Evolutionary conservation across 345 rosid species (phyloP).

Genomic region (Eucalyptus rudis): DNA sequence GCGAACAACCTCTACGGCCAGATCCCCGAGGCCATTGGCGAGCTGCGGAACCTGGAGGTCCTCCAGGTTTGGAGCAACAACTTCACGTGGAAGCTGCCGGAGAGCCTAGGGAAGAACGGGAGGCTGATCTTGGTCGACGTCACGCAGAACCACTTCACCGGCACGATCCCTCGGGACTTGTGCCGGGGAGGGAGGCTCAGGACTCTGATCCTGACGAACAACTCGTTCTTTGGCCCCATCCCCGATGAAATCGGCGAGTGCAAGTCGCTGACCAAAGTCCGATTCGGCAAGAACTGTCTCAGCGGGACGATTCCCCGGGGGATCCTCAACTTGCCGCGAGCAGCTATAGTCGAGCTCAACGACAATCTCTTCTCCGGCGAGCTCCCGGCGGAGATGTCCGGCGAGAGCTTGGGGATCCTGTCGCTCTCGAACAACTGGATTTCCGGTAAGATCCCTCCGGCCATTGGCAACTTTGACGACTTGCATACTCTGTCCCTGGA

Average conservation of each 20-base stretch:
- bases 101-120: slow-evolving; percentile 61
- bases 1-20: slow-evolving; percentile 51
- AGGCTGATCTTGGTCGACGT: slow-evolving; percentile 48
- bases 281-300: slow-evolving; percentile 39
- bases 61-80: slow-evolving; percentile 70
- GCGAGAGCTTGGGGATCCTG: slow-evolving; percentile 20
- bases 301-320: slow-evolving; percentile 67
- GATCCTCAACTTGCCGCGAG: slow-evolving; percentile 41
- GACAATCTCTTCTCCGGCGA: slow-evolving; percentile 68
- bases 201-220: slow-evolving; percentile 42
- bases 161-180: slow-evolving; percentile 54
- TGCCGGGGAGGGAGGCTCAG: slow-evolving; percentile 54
- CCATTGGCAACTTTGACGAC: slow-evolving; percentile 30
- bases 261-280: slow-evolving; percentile 44
- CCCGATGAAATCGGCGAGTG: slow-evolving; percentile 69
- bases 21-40: slow-evolving; percentile 59
- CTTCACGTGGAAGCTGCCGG: slow-evolving; percentile 56
- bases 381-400: slow-evolving; percentile 53
- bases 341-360: slow-evolving; percentile 31
- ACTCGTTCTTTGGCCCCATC: slow-evolving; percentile 63
- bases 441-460: slow-evolving; percentile 54
- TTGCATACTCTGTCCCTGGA: slow-evolving; percentile 38
- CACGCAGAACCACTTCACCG: slow-evolving; percentile 57
- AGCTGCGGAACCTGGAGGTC: slow-evolving; percentile 55
- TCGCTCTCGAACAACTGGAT: slow-evolving; percentile 46